Evolutionary conservation across 805 yeast genomes (phyloP).

Genomic region (Wickerhamiella shivajii): DNA sequence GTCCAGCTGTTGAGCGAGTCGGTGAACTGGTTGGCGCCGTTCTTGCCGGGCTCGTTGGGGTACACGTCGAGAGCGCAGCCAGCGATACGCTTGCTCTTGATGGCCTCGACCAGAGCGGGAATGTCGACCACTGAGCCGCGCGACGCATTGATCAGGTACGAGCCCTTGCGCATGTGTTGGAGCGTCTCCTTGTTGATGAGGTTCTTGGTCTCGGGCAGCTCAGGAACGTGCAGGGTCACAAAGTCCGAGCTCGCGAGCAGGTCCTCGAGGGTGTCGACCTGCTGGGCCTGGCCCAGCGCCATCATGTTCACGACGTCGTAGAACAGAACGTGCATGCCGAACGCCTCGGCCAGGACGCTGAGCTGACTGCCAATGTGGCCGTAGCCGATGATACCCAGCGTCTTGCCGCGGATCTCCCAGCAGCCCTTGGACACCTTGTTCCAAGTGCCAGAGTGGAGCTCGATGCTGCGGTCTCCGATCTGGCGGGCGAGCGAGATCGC

Average conservation of each 20-base stretch:
- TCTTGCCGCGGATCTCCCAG: constrained; percentile 99
- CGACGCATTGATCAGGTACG: constrained; percentile 88
- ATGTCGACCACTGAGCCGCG: constrained; percentile 97
- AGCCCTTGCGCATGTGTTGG: constrained; percentile 91
- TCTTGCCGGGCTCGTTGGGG: constrained; percentile 95
- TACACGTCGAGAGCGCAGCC: constrained; percentile 96
- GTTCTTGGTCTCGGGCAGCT: constrained; percentile 79
- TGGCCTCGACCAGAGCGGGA: constrained; percentile 81
- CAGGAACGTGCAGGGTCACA: constrained; percentile 90
- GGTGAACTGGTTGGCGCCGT: constrained; percentile 69
- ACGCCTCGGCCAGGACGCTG: constrained; percentile 89
- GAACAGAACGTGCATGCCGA: constrained; percentile 94
- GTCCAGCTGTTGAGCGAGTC: constrained; percentile 70
- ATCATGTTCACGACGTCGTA: constrained; percentile 85
- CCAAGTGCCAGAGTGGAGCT: constrained; percentile 94
- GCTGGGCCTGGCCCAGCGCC: constrained; percentile 94
- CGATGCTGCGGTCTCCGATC: constrained; percentile 90
- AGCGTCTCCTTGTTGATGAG: constrained; percentile 81
- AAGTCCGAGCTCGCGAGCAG: constrained; percentile 72
- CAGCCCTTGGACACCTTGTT: constrained; percentile 88
- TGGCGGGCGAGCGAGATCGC: constrained; percentile 90
- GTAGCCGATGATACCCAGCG: constrained; percentile 91
- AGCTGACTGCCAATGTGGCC: constrained; percentile 98
- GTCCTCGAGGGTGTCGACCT: constrained; percentile 73
- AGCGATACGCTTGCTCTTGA: constrained; percentile 85